Evolutionary conservation across 2,329 filamentous ascomycete genomes (phyloP).

Genomic region (Phialophora chinensis): DNA sequence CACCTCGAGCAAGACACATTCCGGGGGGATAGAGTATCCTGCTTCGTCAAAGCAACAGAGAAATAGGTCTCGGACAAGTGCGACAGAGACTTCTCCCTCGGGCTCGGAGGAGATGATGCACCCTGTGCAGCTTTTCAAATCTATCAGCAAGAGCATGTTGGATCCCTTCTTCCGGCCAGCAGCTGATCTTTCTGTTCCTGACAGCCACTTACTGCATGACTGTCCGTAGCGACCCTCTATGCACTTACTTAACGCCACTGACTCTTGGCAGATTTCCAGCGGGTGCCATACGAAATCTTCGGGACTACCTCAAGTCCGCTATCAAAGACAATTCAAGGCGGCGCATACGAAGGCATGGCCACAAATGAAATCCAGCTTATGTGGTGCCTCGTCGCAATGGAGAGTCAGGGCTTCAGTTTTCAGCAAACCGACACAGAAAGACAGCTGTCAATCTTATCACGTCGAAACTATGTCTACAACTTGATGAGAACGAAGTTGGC

Average conservation of each 20-base stretch:
- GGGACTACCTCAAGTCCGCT: background rate
- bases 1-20: background rate
- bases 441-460: background rate
- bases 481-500: background rate
- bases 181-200: background rate
- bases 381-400: conserved; percentile 1
- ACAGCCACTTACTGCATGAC: background rate
- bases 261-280: background rate
- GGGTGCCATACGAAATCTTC: background rate
- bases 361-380: conserved; percentile 4
- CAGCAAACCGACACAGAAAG: conserved; percentile 1
- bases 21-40: background rate
- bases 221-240: background rate
- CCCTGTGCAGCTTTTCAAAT: background rate
- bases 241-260: background rate
- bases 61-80: background rate
- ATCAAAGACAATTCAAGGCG: conserved; percentile 1
- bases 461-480: conserved; percentile 1
- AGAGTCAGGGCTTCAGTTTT: background rate
- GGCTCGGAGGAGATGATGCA: background rate
- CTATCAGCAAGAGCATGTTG: conserved; percentile 1
- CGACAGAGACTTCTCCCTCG: too few species aligned
- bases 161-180: background rate
- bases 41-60: background rate
- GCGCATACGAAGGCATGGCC: conserved; percentile 4